Percentiles rank a stretch among this genome's conserved stretches.
Evolutionary conservation across 495 filamentous ascomycete genomes (phyloP).

Genomic region (Pyronema omphalodes): DNA sequence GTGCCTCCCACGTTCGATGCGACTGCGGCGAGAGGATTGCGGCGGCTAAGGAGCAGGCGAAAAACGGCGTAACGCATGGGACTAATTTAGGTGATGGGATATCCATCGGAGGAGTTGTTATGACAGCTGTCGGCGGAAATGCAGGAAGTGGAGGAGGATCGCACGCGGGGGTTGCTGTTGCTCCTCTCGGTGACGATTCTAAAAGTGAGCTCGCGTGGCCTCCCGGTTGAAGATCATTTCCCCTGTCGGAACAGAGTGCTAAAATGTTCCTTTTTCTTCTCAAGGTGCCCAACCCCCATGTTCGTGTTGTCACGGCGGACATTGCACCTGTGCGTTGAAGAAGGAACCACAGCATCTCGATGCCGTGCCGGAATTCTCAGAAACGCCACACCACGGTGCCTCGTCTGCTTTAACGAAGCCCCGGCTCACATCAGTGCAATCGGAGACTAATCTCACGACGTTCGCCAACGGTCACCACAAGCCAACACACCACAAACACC

Average conservation of each 20-base stretch:
- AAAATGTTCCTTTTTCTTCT: constrained; percentile 4
- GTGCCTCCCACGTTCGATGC: constrained; percentile 87
- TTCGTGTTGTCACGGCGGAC: constrained; percentile 78
- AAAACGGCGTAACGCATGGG: constrained; percentile 15
- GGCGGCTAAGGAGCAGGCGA: constrained; percentile 19
- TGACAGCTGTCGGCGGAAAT: not conserved
- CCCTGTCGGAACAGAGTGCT: constrained; percentile 1
- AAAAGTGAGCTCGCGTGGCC: constrained; percentile 38
- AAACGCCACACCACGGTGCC: constrained; percentile 28
- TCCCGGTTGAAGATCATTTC: constrained; percentile 10
- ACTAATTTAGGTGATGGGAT: constrained; percentile 23
- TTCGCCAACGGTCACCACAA: constrained; percentile 91
- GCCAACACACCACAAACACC: constrained; percentile 70
- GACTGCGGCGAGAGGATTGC: constrained; percentile 79
- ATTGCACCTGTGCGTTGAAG: constrained; percentile 84
- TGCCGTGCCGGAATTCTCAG: constrained; percentile 45
- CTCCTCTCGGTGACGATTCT: constrained; percentile 30
- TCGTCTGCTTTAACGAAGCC: constrained; percentile 40
- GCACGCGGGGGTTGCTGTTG: constrained; percentile 6
- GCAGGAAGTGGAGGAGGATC: constrained; percentile 11
- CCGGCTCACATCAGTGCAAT: constrained; percentile 61
- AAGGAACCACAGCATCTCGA: constrained; percentile 62
- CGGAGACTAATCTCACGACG: constrained; percentile 65
- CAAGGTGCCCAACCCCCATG: constrained; percentile 32
- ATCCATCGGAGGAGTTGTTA: constrained; percentile 31